Conservation (phyloP, 257 asterid genomes). For the Solanum dulcamara region DNA sequence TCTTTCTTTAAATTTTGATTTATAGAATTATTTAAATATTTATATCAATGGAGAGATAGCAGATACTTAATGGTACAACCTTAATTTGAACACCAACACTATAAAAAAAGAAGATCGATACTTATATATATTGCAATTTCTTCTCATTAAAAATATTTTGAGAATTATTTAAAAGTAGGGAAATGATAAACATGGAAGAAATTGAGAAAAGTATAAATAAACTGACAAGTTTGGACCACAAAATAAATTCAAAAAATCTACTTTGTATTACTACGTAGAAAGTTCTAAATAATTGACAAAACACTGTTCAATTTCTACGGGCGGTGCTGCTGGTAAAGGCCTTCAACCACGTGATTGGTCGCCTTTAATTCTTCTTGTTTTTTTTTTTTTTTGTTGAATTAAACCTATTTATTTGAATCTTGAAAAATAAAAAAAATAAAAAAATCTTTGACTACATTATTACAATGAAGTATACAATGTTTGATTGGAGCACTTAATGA, state of each 20-base stretch:
- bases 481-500: not conserved
- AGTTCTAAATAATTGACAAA: not conserved
- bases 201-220: not conserved
- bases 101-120: too few species aligned
- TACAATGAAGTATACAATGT: not conserved
- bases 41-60: too few species aligned
- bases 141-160: not conserved
- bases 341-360: not conserved
- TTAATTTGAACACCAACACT: too few species aligned
- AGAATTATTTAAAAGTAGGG: not conserved
- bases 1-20: too few species aligned
- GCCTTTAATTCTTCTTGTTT: not conserved
- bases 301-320: not conserved
- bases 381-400: not conserved
- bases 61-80: too few species aligned
- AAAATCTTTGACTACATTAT: not conserved
- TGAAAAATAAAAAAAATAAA: not conserved
- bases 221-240: not conserved
- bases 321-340: not conserved
- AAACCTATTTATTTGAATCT: not conserved
- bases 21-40: too few species aligned
- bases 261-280: not conserved
- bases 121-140: not conserved
- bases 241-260: not conserved
- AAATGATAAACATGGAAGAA: not conserved